Base-by-base conservation (phyloP, 352 stramenopile species). In the Chrysophaeum taylorii region DNA sequence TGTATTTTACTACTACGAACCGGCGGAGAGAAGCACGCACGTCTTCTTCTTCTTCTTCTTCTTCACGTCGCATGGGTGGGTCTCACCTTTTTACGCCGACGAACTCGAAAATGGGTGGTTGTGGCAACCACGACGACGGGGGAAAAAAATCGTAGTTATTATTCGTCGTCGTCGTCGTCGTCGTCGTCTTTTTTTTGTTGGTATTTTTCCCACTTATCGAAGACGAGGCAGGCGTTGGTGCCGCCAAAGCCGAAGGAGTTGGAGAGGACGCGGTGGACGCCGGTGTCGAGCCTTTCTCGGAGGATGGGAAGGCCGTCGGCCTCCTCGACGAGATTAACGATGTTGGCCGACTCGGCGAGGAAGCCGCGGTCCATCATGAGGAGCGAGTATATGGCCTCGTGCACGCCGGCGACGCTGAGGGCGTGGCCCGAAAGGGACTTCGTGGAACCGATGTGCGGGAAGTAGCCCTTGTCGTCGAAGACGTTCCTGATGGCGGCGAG, bases 401-500 rank as follows among this genome's bases (percentile, higher is more conserved):
- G 84, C 0, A 89, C 81, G 72, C 84, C 84, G 57, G 84, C 84
- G 43, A 82, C 84, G 64, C 80, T 80, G 39, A 89, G 73, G 9
- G 84, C 79, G 74, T 89, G 84, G 70, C 84, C 84, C 15, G 75
- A 83, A 35, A 89, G 69, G 67, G 76, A 84, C 73, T 89, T 89
- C 4, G 84, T 89, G 16, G 81, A 87, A 66, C 84, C 84, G 68
- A 89, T 81, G 67, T 85, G 73, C 2, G 84, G 84, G 69, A 84
- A 75, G 78, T 89, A 89, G 68, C 78, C 84, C 64, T 80, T 71
- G 27, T 78, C 75, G 1, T 5, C 36, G 63, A 89, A 89, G 29
- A 97, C 73, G 25, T 82, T 79, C 75, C 94, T 94, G 74, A 98
- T 95, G 2, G 91, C 92, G 18, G 84, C 81, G 68, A 96, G 92